Evolutionary conservation across 805 yeast genomes (phyloP), one percentile per base, ranked within the genome.

Genomic region (Candida golubevii): DNA sequence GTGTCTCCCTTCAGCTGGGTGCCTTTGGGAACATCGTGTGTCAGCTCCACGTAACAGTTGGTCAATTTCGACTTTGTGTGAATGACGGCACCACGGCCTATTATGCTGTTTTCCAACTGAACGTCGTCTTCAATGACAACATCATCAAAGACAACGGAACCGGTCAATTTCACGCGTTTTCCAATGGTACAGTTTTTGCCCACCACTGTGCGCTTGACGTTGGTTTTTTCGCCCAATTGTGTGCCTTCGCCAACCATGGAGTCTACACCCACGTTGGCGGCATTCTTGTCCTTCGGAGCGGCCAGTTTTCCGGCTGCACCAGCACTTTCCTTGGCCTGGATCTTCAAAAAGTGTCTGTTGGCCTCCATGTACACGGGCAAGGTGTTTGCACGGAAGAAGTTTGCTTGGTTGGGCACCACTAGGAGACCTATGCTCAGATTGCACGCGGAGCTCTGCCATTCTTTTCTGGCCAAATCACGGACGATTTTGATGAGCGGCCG

Each of bases 301-400:
- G 53, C 41, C n/a, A 43, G 54, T 42, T 48, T 63, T 26, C 56
- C 64, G 23, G 23, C 5, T 18, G 4, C 23, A 26, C 57, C 63
- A 12, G 55, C 60, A 31, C 50, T 50, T 10, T 58, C 51, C 44
- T 69, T 68, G 1, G 90, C 90, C 55, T 79, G 80, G 34, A 74
- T 47, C 58, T 79, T 85, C 77, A 91, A 75, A 45, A 84, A 74
- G 57, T 78, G 74, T 49, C 99, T 74, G 61, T 89, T 93, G 15
- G 95, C 89, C 66, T 93, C 99, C 80, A 88, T 78, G 62, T 82
- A 89, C 1, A 91, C 86, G 1, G 86, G 77, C 38, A 88, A 69
- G 59, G 83, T 87, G 60, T 88, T 89, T 39, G 85, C 75, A 53
- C 98, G 78, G 47, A 87, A 75, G 58, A 90, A 90, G 2, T 76